Base-by-base conservation (phyloP, 2,329 filamentous ascomycete genomes). In the Keithomyces neogunnii region DNA sequence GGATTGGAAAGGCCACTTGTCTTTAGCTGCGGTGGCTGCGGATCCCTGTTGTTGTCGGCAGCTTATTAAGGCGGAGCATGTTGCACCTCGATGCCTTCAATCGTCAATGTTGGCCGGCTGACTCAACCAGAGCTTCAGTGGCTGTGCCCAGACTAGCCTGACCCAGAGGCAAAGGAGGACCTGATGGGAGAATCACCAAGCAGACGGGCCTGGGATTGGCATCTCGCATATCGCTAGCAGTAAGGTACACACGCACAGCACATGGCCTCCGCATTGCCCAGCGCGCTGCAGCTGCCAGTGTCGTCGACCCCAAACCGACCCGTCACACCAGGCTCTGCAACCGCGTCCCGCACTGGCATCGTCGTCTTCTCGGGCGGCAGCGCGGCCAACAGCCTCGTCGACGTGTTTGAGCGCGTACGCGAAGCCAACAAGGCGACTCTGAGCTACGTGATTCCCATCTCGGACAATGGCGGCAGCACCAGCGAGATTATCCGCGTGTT, bases 401-500 rank as follows among this genome's bases (percentile, higher is more conserved):
- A 96, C 65, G 88, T 96, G 9, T 96, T 96, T 69, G 85, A 80
- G 59, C 71, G 73, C 19, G 74, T 88, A 35, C 75, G 80, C 10
- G 69, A 83, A 55, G 84, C 77, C 59, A 87, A 86, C 55, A 70
- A 77, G 40, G 86, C 85, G 62, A 73, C 78, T 3, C 71, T 95
- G 42, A 89, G 82, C 69, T 95, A 95, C 67, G 83, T 96, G 53
- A 95, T 97, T 49, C 92, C 92, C 36, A 96, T 96, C 65, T 93
- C 88, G 57, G 92, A 97, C 70, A 97, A 97, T 69, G 92, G 92
- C 47, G 92, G 92, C 39, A 95, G 88, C 60, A 95, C 90, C 2
- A 95, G 89, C 44, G 92, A 97, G 72, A 74, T 96, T 61, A 95
- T 96, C 58, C 81, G 93, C 36, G 90, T 97, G 36, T 93, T 97